Base-by-base conservation (phyloP, 768 basidiomycete genomes). In the Rhodotorula taiwanensis region DNA sequence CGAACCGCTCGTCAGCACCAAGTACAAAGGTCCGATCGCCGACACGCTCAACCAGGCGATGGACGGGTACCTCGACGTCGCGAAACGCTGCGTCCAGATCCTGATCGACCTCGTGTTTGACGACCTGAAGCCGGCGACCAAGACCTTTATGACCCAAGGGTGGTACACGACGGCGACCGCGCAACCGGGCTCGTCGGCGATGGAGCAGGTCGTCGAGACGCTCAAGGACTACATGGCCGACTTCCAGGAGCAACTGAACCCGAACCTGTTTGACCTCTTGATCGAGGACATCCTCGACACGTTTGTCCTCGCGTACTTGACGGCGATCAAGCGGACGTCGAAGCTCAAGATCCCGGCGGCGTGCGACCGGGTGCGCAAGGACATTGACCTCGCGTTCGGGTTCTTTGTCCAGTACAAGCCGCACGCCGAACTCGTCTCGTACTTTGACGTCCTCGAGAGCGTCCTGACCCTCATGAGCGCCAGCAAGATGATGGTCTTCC, bases 41-140 rank as follows among this genome's bases (percentile, higher is more conserved):
- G 89, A 91, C 72, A 82, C 84, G 48, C 79, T 98, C 55, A 97
- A 95, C 78, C 88, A 94, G 67, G 92, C 93, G 39, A 97, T 98
- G 70, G 94, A 99, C 74, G 95, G 95, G 5, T 98, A 93, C 76
- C 83, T 98, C 66, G 95, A 99, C 76, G 90, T 98, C 43, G 93
- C 93, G 55, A 98, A 98, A 80, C 89, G 89, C 75, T 98, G 93
- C 79, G 91, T 88, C 27, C 88, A 94, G 71, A 87, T 87, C 0
- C 83, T 99, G 60, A 92, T 99, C 72, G 88, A 89, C 71, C 84
- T 94, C 72, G 86, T 98, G 71, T 91, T 95, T 80, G 88, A 95
- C 76, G 95, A 98, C 75, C 78, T 98, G 70, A 89, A 86, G 74
- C 84, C 87, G 1, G 93, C 87, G 15, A 87, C 84, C 21, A 91